Percentiles rank a stretch among this genome's conserved stretches.
These are phyloP conservation scores for Xylaria arbuscula DNA, from an alignment of 2,329 filamentous ascomycete genomes.

Conservation along the genomic window DNA sequence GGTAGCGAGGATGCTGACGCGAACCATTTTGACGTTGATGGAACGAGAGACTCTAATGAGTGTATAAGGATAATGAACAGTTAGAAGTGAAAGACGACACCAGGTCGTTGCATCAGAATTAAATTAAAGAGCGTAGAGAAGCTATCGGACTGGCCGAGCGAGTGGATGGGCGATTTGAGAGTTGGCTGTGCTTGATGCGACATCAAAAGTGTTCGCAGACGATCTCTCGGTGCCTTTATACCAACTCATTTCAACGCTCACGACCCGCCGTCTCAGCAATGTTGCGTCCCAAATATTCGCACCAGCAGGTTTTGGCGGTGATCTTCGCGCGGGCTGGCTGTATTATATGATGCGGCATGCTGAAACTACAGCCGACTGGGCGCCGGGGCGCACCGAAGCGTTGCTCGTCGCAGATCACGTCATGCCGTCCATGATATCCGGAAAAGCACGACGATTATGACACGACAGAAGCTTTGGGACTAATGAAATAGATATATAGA, in stretches of 20 bases:
- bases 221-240: conserved; percentile 27
- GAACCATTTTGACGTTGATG: conserved; percentile 50
- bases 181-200: conserved; percentile 12
- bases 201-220: background rate
- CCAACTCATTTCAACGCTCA: background rate
- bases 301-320: conserved; percentile 15
- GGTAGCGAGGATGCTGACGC: conserved; percentile 46
- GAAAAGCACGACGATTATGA: conserved; percentile 12
- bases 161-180: conserved; percentile 13
- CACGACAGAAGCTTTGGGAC: background rate
- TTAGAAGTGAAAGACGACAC: conserved; percentile 37
- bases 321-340: conserved; percentile 2
- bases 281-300: background rate
- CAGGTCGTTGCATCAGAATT: conserved; percentile 28
- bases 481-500: background rate
- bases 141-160: conserved; percentile 29
- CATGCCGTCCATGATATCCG: conserved; percentile 20
- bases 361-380: conserved; percentile 33
- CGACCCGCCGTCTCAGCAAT: background rate
- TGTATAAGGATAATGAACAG: background rate
- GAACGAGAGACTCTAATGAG: conserved; percentile 17
- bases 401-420: conserved; percentile 35
- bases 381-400: conserved; percentile 22
- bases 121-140: conserved; percentile 20
- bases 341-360: conserved; percentile 14